These are phyloP conservation scores for Rosa hybrid DNA, from an alignment of 331 rosid genomes.

Conservation along the genomic window DNA sequence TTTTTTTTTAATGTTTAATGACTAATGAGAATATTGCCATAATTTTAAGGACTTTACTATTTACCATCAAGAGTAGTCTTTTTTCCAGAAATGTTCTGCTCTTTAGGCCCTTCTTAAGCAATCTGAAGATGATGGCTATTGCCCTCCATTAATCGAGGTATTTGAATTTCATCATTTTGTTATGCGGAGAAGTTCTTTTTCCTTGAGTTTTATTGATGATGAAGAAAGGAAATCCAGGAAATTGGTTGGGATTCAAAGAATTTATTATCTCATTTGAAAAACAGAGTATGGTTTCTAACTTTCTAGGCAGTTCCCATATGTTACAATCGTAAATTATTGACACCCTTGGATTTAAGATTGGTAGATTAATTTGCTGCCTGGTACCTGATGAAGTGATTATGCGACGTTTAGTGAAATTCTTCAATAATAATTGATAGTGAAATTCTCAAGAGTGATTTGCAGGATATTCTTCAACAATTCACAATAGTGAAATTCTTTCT, in stretches of 20 bases:
- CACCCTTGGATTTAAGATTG: no score
- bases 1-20: no score
- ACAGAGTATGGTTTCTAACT: background rate
- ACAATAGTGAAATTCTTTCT: no score
- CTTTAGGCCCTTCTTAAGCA: background rate
- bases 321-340: no score
- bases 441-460: no score
- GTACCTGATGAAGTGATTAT: no score
- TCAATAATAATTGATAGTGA: no score
- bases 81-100: background rate
- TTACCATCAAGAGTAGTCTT: background rate
- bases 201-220: background rate
- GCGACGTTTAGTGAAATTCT: no score
- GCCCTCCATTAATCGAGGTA: background rate
- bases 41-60: background rate
- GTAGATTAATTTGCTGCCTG: no score
- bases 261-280: background rate
- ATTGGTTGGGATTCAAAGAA: background rate
- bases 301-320: background rate
- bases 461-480: no score
- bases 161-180: background rate
- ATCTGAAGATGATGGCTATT: background rate
- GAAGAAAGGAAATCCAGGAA: background rate
- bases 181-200: background rate
- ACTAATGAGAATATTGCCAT: no score